These are phyloP conservation scores for Elongisporangium prolatum DNA, from an alignment of 352 stramenopile genomes.

Conservation along the genomic window DNA sequence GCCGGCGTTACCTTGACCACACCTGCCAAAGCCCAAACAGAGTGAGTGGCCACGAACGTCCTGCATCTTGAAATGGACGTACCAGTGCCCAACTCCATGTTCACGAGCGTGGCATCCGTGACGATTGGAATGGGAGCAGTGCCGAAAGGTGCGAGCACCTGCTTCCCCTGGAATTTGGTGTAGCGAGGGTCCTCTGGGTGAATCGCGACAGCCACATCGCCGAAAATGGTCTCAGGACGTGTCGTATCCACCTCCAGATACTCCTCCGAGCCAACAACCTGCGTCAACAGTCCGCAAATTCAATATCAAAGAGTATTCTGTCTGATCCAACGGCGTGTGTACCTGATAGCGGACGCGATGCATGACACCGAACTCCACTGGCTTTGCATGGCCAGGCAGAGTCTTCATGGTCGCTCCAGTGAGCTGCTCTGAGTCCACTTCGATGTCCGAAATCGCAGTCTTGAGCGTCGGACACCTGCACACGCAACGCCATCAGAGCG, in stretches of 20 bases:
- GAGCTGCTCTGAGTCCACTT: conserved; percentile 98
- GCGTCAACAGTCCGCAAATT: background rate
- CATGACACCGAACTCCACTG: conserved; percentile 85
- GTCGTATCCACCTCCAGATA: conserved; percentile 96
- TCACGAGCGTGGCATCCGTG: conserved; percentile 93
- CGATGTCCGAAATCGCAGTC: conserved; percentile 94
- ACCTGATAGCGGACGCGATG: conserved; percentile 75
- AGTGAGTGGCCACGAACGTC: background rate
- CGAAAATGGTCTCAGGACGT: conserved; percentile 98
- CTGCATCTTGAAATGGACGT: conserved; percentile 48
- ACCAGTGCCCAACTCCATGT: conserved; percentile 98
- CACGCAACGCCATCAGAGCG: background rate
- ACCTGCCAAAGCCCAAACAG: conserved; percentile 18
- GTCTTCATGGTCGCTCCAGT: conserved; percentile 78
- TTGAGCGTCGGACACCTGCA: conserved; percentile 90
- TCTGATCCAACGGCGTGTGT: background rate
- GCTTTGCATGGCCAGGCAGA: conserved; percentile 61
- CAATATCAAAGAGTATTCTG: background rate
- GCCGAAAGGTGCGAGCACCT: conserved; percentile 94
- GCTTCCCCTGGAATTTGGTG: conserved; percentile 93
- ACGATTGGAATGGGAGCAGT: conserved; percentile 92
- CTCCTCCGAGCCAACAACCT: conserved; percentile 52
- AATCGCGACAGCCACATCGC: conserved; percentile 97
- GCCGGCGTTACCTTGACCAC: conserved; percentile 97
- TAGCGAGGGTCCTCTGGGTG: conserved; percentile 96